Conservation (phyloP, 2,329 filamentous ascomycete species). For the Furcasterigmium furcatum region DNA sequence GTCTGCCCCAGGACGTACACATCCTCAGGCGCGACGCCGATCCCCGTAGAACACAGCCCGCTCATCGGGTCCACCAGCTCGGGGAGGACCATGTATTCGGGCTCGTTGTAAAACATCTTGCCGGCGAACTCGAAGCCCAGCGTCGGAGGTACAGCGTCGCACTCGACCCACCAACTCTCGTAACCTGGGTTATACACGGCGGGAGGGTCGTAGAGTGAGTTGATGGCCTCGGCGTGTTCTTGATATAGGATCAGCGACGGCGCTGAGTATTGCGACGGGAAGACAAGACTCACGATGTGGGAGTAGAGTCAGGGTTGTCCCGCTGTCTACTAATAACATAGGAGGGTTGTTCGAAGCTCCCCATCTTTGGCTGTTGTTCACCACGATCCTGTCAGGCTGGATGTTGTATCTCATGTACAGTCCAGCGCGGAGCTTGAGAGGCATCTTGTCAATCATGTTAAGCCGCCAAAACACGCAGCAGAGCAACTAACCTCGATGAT, state of each 20-base stretch:
- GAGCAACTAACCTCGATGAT: conserved; percentile 22
- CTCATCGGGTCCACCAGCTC: conserved; percentile 16
- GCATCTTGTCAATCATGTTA: neutral
- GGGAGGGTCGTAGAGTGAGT: conserved; percentile 20
- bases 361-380: conserved; percentile 13
- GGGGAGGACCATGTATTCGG: conserved; percentile 24
- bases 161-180: conserved; percentile 17
- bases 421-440: neutral
- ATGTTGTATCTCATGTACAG: conserved; percentile 24
- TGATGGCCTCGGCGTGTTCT: conserved; percentile 15
- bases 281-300: conserved; percentile 14
- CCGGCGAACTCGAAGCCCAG: conserved; percentile 9
- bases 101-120: conserved; percentile 5
- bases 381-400: conserved; percentile 14
- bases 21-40: conserved; percentile 12
- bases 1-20: conserved; percentile 18
- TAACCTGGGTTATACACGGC: conserved; percentile 2
- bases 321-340: conserved; percentile 25
- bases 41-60: conserved; percentile 20
- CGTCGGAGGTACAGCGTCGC: conserved; percentile 21
- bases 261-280: no score
- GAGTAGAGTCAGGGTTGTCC: conserved; percentile 26
- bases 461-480: no score
- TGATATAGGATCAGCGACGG: no score
- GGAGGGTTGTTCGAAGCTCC: conserved; percentile 14